These are phyloP conservation scores for Silybum marianum DNA, from an alignment of 129 eudicot species.

Conservation along the genomic window DNA sequence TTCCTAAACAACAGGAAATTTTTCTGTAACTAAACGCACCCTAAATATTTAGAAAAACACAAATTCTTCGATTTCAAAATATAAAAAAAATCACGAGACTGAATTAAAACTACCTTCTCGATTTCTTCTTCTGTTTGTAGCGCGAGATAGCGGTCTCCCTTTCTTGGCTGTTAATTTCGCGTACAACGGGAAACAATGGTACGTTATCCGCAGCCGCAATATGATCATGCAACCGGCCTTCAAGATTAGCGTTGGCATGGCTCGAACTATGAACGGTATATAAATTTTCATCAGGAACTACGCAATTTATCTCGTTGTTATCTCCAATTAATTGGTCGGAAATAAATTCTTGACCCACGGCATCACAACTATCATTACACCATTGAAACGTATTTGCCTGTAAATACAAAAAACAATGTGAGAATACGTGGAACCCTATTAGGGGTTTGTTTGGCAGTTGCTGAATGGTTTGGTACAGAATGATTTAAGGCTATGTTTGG, in stretches of 20 bases:
- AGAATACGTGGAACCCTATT: neutral
- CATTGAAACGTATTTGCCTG: slow-evolving; percentile 52
- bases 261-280: slow-evolving; percentile 31
- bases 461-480: too few species aligned
- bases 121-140: slow-evolving; percentile 92
- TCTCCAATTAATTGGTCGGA: slow-evolving; percentile 35
- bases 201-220: slow-evolving; percentile 30
- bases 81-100: neutral
- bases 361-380: slow-evolving; percentile 48
- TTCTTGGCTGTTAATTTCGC: slow-evolving; percentile 68
- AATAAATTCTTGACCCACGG: slow-evolving; percentile 37
- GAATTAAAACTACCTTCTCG: slow-evolving; percentile 57
- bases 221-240: slow-evolving; percentile 36
- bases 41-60: too few species aligned
- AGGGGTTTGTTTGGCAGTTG: too few species aligned
- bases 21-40: too few species aligned
- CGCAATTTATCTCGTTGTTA: slow-evolving; percentile 42
- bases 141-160: slow-evolving; percentile 84
- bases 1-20: too few species aligned
- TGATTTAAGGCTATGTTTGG: too few species aligned
- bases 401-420: slow-evolving; percentile 12
- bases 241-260: slow-evolving; percentile 31
- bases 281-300: slow-evolving; percentile 61
- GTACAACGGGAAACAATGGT: slow-evolving; percentile 41
- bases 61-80: neutral